phyloP scores from a whole-genome alignment of 2,329 filamentous ascomycete genomes.

The Trichoderma koningiopsis region DNA sequence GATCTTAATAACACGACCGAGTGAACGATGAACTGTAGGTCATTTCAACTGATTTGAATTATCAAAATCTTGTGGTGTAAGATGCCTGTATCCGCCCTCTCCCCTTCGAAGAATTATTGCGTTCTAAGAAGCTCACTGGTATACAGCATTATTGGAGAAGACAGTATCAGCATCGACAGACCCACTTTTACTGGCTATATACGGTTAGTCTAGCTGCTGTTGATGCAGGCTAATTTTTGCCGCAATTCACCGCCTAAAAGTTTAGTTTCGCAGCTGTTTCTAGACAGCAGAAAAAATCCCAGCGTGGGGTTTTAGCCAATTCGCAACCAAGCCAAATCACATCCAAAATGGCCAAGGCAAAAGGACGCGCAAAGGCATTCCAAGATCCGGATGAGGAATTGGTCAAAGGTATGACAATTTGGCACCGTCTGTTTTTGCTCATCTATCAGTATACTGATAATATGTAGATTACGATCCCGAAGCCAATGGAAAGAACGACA shows the following conservation, averaged over 20 bases:
- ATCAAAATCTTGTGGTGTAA: neutral
- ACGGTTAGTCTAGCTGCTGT: neutral
- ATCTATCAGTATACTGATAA: neutral
- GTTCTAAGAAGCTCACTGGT: neutral
- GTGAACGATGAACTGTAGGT: neutral
- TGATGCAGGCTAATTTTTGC: conserved; percentile 43
- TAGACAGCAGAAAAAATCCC: conserved; percentile 38
- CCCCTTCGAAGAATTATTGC: neutral
- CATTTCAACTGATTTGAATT: neutral
- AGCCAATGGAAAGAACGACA: conserved; percentile 60
- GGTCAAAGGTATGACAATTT: conserved; percentile 55
- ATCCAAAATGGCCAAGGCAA: conserved; percentile 52
- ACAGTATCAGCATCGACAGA: neutral
- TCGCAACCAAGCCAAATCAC: conserved; percentile 22
- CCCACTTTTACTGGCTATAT: neutral
- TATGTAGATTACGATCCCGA: conserved; percentile 80
- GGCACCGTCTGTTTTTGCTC: neutral
- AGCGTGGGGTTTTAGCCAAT: conserved; percentile 35
- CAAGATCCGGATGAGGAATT: conserved; percentile 64
- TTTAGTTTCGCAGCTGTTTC: conserved; percentile 36
- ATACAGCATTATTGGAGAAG: neutral
- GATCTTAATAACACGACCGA: neutral
- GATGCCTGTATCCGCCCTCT: neutral
- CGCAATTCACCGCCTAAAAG: conserved; percentile 54
- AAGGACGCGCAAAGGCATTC: conserved; percentile 61